phyloP scores from a whole-genome alignment of 805 yeast species.

The Torulaspora indica region DNA sequence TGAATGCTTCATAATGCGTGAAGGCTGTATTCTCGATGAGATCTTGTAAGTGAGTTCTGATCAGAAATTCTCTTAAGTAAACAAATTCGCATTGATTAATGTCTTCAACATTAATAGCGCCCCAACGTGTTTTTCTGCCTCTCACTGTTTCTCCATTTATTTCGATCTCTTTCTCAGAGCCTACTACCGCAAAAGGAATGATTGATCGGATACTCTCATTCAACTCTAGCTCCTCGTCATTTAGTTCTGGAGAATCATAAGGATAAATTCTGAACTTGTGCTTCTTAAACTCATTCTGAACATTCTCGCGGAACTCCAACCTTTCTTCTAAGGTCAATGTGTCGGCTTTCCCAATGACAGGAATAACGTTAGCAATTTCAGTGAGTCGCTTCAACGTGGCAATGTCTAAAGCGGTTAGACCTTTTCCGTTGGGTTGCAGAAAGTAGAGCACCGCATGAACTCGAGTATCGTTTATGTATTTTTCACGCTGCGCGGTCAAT shows the following conservation, averaged over 20 bases:
- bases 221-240: constrained; percentile 67
- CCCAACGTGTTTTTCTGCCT: constrained; percentile 94
- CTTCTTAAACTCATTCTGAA: constrained; percentile 70
- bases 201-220: constrained; percentile 69
- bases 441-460: constrained; percentile 92
- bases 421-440: constrained; percentile 81
- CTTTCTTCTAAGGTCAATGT: constrained; percentile 84
- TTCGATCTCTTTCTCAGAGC: constrained; percentile 73
- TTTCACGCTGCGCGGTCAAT: constrained; percentile 89
- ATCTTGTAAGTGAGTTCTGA: constrained; percentile 93
- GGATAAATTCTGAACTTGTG: constrained; percentile 81
- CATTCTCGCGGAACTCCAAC: constrained; percentile 63
- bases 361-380: constrained; percentile 90
- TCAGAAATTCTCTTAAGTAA: constrained; percentile 86
- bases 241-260: constrained; percentile 56
- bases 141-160: constrained; percentile 75
- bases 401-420: constrained; percentile 78
- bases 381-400: constrained; percentile 76
- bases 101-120: constrained; percentile 88
- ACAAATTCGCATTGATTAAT: constrained; percentile 94
- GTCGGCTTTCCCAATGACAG: constrained; percentile 92
- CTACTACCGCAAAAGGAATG: constrained; percentile 92
- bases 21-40: constrained; percentile 87
- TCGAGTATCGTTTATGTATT: constrained; percentile 75
- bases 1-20: constrained; percentile 86